Evolutionary conservation across 345 rosid genomes (phyloP).

Genomic region (Balakata baccata): DNA sequence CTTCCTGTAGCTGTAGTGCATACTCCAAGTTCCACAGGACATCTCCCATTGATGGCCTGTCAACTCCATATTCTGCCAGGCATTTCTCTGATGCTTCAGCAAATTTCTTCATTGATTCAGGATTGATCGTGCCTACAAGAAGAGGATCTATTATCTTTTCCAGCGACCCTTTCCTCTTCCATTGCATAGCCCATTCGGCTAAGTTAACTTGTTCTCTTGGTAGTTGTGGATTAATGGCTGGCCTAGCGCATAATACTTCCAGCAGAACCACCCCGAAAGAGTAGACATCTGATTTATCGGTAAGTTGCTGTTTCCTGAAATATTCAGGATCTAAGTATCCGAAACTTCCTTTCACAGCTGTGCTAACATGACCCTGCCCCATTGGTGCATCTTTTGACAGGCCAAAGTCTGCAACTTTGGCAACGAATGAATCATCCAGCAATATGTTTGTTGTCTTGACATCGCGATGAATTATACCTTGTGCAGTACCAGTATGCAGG

Average conservation of each 20-base stretch:
- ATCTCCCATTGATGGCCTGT: constrained; percentile 64
- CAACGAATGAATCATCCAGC: constrained; percentile 71
- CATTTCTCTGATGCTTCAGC: constrained; percentile 63
- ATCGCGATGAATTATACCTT: constrained; percentile 83
- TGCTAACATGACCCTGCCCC: constrained; percentile 70
- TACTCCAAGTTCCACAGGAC: constrained; percentile 69
- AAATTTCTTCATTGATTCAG: constrained; percentile 58
- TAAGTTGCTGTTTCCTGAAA: constrained; percentile 61
- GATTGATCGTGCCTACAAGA: constrained; percentile 46
- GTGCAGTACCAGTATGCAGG: constrained; percentile 85
- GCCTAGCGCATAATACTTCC: constrained; percentile 63
- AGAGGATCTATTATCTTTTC: constrained; percentile 50
- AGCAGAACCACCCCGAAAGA: constrained; percentile 67
- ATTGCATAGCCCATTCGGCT: constrained; percentile 71
- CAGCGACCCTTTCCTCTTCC: constrained; percentile 44
- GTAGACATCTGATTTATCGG: constrained; percentile 64
- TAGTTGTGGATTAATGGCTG: constrained; percentile 53
- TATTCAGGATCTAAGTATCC: constrained; percentile 69
- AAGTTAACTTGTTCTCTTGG: constrained; percentile 70
- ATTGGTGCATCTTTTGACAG: constrained; percentile 69
- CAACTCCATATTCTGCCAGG: constrained; percentile 52
- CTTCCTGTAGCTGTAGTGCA: constrained; percentile 76
- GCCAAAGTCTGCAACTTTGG: constrained; percentile 81
- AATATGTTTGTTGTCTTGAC: constrained; percentile 78
- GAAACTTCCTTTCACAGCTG: constrained; percentile 55